These are phyloP conservation scores for Eucalyptus tenuipes DNA, from an alignment of 345 rosid genomes.

Conservation along the genomic window DNA sequence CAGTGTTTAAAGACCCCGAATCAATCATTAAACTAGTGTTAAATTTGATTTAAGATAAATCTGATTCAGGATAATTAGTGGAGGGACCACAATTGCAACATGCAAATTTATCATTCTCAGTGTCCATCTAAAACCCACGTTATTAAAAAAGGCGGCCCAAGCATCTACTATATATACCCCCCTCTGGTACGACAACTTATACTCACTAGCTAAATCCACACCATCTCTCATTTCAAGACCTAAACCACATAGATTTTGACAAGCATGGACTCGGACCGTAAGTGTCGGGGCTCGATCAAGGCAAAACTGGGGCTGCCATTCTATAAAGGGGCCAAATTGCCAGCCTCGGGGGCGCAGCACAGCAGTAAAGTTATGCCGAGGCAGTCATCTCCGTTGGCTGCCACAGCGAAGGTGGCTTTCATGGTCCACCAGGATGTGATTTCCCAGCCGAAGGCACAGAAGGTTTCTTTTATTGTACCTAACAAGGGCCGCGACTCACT, in stretches of 20 bases:
- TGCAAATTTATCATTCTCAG: neutral
- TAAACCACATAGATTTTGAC: neutral
- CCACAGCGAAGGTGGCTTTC: constrained; percentile 3
- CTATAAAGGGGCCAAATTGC: constrained; percentile 15
- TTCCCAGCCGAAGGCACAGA: constrained; percentile 16
- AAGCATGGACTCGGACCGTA: constrained; percentile 30
- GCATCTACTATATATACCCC: constrained; percentile 12
- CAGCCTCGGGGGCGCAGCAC: constrained; percentile 3
- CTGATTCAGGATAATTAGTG: neutral
- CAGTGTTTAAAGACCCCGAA: neutral
- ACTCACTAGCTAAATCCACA: neutral
- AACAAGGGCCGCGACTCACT: neutral
- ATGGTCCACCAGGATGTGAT: constrained; percentile 14
- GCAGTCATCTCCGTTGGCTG: neutral
- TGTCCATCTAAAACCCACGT: constrained; percentile 7
- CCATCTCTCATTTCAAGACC: neutral
- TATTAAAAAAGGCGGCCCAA: neutral
- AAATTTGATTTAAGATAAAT: neutral
- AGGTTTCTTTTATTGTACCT: constrained; percentile 17
- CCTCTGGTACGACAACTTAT: neutral
- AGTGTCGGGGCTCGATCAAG: constrained; percentile 46
- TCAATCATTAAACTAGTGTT: neutral
- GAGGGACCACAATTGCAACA: constrained; percentile 15
- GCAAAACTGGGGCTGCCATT: constrained; percentile 27
- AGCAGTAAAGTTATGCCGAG: constrained; percentile 9